A percentile compares a stretch with the other conserved stretches of the same genome.
phyloP scores from a whole-genome alignment of 345 rosid genomes.

The Eucalyptus victrix region DNA sequence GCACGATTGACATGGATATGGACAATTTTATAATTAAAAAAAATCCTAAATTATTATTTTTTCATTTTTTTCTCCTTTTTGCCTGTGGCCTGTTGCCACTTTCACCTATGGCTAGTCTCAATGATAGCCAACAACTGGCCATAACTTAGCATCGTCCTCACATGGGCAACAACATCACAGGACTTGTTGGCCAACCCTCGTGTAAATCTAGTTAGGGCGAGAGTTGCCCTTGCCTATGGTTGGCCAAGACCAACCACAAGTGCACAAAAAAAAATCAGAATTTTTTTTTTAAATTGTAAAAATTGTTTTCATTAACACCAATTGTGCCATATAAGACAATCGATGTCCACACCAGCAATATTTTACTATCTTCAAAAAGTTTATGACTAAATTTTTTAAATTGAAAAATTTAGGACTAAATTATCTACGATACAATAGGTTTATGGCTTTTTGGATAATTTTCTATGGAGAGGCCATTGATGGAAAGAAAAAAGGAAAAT shows the following conservation, averaged over 20 bases:
- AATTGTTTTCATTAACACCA: fast-evolving
- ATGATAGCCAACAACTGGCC: fast-evolving
- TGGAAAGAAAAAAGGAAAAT: background rate
- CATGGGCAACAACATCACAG: fast-evolving
- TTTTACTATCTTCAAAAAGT: background rate
- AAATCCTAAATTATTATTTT: no score
- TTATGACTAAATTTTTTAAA: background rate
- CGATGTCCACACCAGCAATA: fast-evolving
- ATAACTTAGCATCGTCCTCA: background rate
- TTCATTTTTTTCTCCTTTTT: no score
- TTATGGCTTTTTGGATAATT: background rate
- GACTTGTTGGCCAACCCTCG: background rate
- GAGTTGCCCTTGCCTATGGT: background rate
- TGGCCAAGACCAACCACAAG: background rate
- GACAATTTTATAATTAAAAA: no score
- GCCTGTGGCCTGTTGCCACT: no score
- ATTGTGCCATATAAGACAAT: fast-evolving
- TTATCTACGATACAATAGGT: background rate
- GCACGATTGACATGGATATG: background rate
- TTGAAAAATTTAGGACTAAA: background rate
- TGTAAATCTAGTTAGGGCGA: no score
- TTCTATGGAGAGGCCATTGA: fast-evolving
- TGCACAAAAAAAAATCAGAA: no score
- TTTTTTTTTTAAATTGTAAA: no score
- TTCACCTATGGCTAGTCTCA: no score